Percentiles rank a stretch among this genome's conserved stretches.
Conservation (phyloP, 2,329 filamentous ascomycete species). For the Alternaria gansuensis region DNA sequence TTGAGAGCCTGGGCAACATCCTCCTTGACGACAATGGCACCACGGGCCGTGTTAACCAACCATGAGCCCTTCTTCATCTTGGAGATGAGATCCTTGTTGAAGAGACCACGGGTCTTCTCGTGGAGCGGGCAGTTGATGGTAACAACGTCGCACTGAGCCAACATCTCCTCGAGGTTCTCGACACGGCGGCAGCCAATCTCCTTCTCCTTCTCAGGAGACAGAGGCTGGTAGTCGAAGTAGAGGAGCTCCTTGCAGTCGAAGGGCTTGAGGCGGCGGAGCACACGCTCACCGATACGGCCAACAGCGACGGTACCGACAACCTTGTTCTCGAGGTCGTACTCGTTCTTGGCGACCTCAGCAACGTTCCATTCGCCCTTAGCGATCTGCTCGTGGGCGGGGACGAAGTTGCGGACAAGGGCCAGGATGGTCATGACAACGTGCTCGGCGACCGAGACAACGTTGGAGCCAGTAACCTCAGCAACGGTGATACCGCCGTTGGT, state of each 20-base stretch:
- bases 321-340: constrained; percentile 97
- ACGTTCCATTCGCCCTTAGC: constrained; percentile 92
- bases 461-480: constrained; percentile 96
- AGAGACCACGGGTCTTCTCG: constrained; percentile 94
- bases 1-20: constrained; percentile 95
- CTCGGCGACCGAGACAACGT: constrained; percentile 98
- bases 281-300: constrained; percentile 97
- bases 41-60: constrained; percentile 98
- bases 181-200: constrained; percentile 96
- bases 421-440: constrained; percentile 99
- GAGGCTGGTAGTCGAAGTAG: constrained; percentile 99
- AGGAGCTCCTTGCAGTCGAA: constrained; percentile 99
- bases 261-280: constrained; percentile 91
- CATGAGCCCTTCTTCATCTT: constrained; percentile 99
- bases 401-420: constrained; percentile 94
- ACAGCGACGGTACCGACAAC: constrained; percentile 97
- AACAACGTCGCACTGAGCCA: constrained; percentile 93
- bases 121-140: constrained; percentile 99
- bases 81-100: constrained; percentile 97
- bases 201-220: constrained; percentile 83
- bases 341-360: constrained; percentile 94
- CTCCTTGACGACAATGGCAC: constrained; percentile 99
- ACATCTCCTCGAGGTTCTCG: constrained; percentile 88
- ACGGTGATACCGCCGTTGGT: constrained; percentile 98
- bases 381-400: constrained; percentile 95